Percentiles rank a stretch among this genome's conserved stretches.
Evolutionary conservation across 2,329 filamentous ascomycete genomes (phyloP).

Genomic region (Colletotrichum sojae): DNA sequence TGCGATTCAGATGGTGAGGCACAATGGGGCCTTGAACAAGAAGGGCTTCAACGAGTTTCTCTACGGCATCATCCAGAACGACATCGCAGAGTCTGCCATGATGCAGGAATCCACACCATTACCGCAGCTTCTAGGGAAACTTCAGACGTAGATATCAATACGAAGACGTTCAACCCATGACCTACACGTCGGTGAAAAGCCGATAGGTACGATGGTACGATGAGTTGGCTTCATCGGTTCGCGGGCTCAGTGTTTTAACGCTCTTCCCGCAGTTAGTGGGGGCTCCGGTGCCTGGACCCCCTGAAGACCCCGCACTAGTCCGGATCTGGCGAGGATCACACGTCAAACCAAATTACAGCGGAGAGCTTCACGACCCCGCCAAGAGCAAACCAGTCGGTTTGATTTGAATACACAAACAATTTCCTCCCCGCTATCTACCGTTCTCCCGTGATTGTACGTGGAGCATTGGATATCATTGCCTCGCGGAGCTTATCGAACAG

Average conservation of each 20-base stretch:
- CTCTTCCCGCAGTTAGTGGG: conserved; percentile 2
- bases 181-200: no score
- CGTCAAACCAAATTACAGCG: conserved; percentile 27
- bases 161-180: no score
- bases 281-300: conserved; percentile 12
- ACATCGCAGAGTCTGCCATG: not conserved
- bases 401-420: conserved; percentile 23
- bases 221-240: not conserved
- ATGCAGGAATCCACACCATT: not conserved
- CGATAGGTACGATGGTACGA: no score
- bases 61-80: conserved; percentile 6
- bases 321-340: conserved; percentile 18
- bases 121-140: no score
- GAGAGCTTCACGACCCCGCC: conserved; percentile 38
- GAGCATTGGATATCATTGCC: conserved; percentile 1
- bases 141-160: no score
- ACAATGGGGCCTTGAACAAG: conserved; percentile 1
- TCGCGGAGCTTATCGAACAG: not conserved
- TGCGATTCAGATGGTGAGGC: not conserved
- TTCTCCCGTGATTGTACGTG: not conserved
- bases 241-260: not conserved
- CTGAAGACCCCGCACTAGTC: conserved; percentile 37
- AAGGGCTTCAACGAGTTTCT: not conserved
- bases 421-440: conserved; percentile 11
- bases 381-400: conserved; percentile 6